Conservation (phyloP, 2,329 filamentous ascomycete genomes). For the Clonostachys sp. region DNA sequence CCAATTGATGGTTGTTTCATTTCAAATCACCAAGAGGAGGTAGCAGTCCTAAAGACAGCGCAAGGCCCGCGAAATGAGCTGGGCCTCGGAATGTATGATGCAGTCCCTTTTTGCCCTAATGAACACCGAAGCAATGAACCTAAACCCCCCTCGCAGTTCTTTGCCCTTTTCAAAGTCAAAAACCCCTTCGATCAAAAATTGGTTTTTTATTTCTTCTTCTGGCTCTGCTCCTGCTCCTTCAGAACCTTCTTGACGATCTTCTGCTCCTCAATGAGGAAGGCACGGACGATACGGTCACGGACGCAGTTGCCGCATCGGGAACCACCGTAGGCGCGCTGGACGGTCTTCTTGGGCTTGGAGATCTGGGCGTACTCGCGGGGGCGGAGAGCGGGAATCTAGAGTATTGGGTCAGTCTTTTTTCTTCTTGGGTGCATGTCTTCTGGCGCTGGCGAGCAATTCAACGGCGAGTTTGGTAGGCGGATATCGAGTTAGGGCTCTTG, state of each 20-base stretch:
- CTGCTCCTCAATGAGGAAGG: conserved; percentile 99
- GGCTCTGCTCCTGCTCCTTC: conserved; percentile 86
- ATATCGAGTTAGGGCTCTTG: too few relatives aligned
- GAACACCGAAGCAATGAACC: conserved; percentile 51
- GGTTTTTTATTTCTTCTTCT: conserved; percentile 62
- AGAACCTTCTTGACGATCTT: conserved; percentile 99
- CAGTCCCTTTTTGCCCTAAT: conserved; percentile 40
- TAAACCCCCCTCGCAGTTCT: conserved; percentile 1
- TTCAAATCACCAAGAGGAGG: conserved; percentile 38
- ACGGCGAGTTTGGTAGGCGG: too few relatives aligned
- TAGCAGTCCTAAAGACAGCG: conserved; percentile 38
- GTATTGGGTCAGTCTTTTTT: too few relatives aligned
- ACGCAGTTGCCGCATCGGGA: conserved; percentile 99
- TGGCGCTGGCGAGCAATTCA: too few relatives aligned
- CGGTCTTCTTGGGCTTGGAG: conserved; percentile 98
- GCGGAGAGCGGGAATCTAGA: conserved; percentile 87
- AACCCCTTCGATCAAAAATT: not conserved
- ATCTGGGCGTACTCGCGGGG: conserved; percentile 96
- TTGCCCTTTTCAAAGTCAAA: not conserved
- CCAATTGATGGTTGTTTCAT: conserved; percentile 36
- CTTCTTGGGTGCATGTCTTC: too few relatives aligned
- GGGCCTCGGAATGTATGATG: conserved; percentile 33
- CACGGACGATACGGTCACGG: conserved; percentile 94
- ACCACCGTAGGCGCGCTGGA: conserved; percentile 96
- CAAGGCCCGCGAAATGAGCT: conserved; percentile 15